Evolutionary conservation across 2,329 filamentous ascomycete species (phyloP), one percentile per base, ranked within the genome.

Genomic region (Myriosclerotinia duriaeana): DNA sequence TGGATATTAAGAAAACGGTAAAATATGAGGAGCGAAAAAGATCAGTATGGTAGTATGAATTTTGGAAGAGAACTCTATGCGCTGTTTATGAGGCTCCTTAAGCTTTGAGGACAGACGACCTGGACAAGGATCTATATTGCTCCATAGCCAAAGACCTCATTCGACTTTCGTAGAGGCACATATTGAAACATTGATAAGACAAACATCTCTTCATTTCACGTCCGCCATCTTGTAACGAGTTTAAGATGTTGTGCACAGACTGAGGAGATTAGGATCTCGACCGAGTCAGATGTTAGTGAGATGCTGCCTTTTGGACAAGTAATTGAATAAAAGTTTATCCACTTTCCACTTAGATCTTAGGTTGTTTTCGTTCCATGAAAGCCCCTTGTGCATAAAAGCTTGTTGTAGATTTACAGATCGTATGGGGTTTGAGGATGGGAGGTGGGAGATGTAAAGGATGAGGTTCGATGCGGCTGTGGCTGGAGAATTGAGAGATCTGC

Each of bases 101-200:
- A 55, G 38, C 52, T 48, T 56, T 38, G 38, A 46, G 34, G n/a
- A 11, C 34, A n/a, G 12, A 26, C 9, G 14, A 58, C 20, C n/a
- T 26, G 17, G 7, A 38, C 44, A 60, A 60, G 58, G 30, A 60
- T 60, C 9, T 17, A 8, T 38, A 12, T 20, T 38, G 34, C 30
- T 60, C 38, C 12, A 50, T 17, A 20, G 5, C 20, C 22, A 40
- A 56, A 30, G 6, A 64, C 14, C 12, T 17, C 40, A 34, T 48
- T 17, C 40, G 7, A 48, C 34, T 26, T 48, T 26, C n/a, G 53
- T 30, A n/a, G 34, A 64, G 50, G 5, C 26, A 20, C 26, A 50
- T 58, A 40, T 52, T 40, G 53, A 64, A 55, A 64, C 62, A 20
- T 48, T 12, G 6, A 48, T 64, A 56, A 64, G 42, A 64, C 62